phyloP scores from a whole-genome alignment of 176 grass and related monocot genomes.

The Rhynchospora pubera region DNA sequence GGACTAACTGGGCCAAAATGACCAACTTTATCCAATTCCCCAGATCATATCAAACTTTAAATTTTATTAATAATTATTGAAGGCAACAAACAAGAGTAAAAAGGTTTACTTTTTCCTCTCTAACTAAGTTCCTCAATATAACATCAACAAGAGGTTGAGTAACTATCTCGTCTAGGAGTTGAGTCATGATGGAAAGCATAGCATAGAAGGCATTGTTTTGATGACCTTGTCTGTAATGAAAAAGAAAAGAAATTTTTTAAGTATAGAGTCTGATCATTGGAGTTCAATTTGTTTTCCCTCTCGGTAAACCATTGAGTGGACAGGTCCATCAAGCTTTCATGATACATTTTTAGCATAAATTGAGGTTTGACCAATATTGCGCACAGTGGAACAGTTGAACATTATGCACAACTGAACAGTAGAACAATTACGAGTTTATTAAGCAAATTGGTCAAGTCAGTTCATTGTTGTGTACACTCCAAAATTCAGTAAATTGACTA shows the following conservation, averaged over 20 bases:
- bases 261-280: not conserved
- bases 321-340: not conserved
- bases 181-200: slow-evolving; percentile 71
- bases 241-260: slow-evolving; percentile 11
- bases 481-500: not conserved
- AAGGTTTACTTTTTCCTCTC: slow-evolving; percentile 62
- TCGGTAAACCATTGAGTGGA: not conserved
- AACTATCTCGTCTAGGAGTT: slow-evolving; percentile 80
- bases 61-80: slow-evolving; percentile 4
- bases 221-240: slow-evolving; percentile 59
- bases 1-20: slow-evolving; percentile 12
- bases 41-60: not conserved
- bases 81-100: slow-evolving; percentile 13
- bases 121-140: slow-evolving; percentile 75
- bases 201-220: slow-evolving; percentile 61
- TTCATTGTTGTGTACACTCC: not conserved
- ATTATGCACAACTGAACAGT: not conserved
- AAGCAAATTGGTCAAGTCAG: not conserved
- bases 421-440: not conserved
- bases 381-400: not conserved
- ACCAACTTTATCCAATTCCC: not conserved
- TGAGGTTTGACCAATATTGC: not conserved
- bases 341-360: not conserved
- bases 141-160: slow-evolving; percentile 66
- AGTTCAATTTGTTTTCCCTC: not conserved